phyloP scores from a whole-genome alignment of 1,284 basidiomycete genomes.

The Erythrobasidium hasegawianum region DNA sequence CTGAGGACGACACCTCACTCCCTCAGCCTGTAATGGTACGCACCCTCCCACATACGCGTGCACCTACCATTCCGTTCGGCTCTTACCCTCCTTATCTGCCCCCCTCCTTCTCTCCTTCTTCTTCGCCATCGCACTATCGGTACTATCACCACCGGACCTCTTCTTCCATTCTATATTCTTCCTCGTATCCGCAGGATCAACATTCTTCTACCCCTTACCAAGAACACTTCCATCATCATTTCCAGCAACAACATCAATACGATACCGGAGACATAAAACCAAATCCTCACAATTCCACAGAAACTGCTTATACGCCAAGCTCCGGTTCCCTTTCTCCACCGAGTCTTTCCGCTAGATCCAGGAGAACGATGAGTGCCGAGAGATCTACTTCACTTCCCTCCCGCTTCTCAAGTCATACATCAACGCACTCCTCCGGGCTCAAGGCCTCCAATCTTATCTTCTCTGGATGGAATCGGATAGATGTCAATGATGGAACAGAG shows the following conservation, averaged over 20 bases:
- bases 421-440: too few species aligned
- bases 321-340: conserved; percentile 2
- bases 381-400: conserved; percentile 15
- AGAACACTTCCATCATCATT: not conserved
- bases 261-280: not conserved
- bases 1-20: too few species aligned
- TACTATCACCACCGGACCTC: not conserved
- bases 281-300: not conserved
- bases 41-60: not conserved
- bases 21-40: too few species aligned
- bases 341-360: not conserved
- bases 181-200: not conserved
- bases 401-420: too few species aligned
- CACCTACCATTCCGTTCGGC: not conserved
- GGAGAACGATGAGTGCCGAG: conserved; percentile 19
- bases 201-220: not conserved
- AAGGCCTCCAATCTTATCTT: too few species aligned
- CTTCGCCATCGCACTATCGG: not conserved
- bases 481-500: too few species aligned
- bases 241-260: not conserved
- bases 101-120: not conserved
- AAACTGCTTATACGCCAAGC: not conserved
- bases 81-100: not conserved
- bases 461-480: too few species aligned
- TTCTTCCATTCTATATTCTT: not conserved